Conservation (phyloP, 139 green algal genomes). For the Chlorella sp. region DNA sequence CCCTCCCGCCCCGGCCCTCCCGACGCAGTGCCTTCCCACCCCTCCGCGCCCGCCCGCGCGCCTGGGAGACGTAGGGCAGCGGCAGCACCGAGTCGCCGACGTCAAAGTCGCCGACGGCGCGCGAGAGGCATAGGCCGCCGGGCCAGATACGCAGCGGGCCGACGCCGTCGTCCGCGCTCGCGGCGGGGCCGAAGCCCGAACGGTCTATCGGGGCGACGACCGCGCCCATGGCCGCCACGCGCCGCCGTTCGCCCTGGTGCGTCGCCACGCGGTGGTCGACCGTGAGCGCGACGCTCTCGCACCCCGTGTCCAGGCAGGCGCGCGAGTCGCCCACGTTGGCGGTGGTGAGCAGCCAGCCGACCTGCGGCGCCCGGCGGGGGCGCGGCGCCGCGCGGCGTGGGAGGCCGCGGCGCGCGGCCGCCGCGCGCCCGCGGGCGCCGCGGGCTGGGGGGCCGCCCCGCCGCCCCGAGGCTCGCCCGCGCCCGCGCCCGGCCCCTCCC, state of each 20-base stretch:
- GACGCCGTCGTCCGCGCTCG: slow-evolving; percentile 52
- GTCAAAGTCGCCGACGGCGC: slow-evolving; percentile 88
- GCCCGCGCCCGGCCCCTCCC: not conserved
- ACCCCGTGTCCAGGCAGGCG: slow-evolving; percentile 75
- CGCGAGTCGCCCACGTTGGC: slow-evolving; percentile 89
- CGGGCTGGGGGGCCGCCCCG: slow-evolving; percentile 39
- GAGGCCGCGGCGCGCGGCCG: not conserved
- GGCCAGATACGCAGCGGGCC: slow-evolving; percentile 91
- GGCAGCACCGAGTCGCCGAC: slow-evolving; percentile 78
- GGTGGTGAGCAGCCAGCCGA: slow-evolving; percentile 79
- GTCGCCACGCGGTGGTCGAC: slow-evolving; percentile 52
- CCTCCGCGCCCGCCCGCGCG: slow-evolving; percentile 20
- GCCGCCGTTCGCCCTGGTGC: slow-evolving; percentile 45
- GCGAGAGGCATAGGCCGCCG: slow-evolving; percentile 85
- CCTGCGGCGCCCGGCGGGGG: too few relatives aligned
- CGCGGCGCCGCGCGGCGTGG: too few relatives aligned
- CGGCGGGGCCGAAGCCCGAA: slow-evolving; percentile 35
- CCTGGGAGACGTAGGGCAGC: slow-evolving; percentile 85
- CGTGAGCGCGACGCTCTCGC: slow-evolving; percentile 39
- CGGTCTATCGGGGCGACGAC: slow-evolving; percentile 48
- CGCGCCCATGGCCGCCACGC: slow-evolving; percentile 46
- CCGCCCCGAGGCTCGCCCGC: slow-evolving; percentile 21
- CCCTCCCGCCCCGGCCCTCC: too few relatives aligned
- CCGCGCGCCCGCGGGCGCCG: not conserved
- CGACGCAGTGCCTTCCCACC: too few relatives aligned